Base-by-base conservation (phyloP, 306 rosid genomes). In the Carpinus viminea region DNA sequence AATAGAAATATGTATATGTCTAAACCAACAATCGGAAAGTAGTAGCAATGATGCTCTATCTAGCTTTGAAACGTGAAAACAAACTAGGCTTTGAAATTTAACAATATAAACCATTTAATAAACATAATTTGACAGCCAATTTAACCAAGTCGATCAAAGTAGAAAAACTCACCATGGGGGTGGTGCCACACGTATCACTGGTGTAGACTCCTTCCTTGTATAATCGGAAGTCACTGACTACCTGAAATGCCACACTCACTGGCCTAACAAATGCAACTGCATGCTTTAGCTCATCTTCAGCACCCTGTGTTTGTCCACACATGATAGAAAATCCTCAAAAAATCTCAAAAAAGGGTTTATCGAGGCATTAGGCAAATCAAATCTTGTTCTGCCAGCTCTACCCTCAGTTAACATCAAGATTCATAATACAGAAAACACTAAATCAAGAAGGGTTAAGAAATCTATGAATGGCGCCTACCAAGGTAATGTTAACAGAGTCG, bases 171-270 rank as follows among this genome's bases (percentile, higher is more conserved):
- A 91, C 99, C 96, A 66, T 18, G 72, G 99, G 80, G 26, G 79
- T 84, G 83, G 2, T 85, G 86, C 98, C 97, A 79, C 98, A 96
- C 16, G 84, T 77, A 17, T 83, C 47, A 73, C 91, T 93, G 72
- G 97, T 85, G 92, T 84, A 96, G 28, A 96, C 98, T 81, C 99
- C 99, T 8, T 76, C 51, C 77, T 85, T 77, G 87, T 96, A 96
- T 26, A 87, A 81, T 65, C 84, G 85, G 84, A 96, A 96, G 71
- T 48, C 76, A 0, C 0, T 4, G 59, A 85, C 89, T 72, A 86
- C 98, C 83, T 96, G 50, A 84, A 91, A 96, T 66, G 99, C 98
- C 68, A 96, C 88, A 81, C 98, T 96, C 79, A 96, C 99, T 17
- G 99, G 99, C 79, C 96, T 85, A 77, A 75, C 92, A 72, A 90